Percentiles rank a stretch among this genome's conserved stretches.
Evolutionary conservation across 73 alveolate species (phyloP).

Genomic region (Breviolum minutum): DNA sequence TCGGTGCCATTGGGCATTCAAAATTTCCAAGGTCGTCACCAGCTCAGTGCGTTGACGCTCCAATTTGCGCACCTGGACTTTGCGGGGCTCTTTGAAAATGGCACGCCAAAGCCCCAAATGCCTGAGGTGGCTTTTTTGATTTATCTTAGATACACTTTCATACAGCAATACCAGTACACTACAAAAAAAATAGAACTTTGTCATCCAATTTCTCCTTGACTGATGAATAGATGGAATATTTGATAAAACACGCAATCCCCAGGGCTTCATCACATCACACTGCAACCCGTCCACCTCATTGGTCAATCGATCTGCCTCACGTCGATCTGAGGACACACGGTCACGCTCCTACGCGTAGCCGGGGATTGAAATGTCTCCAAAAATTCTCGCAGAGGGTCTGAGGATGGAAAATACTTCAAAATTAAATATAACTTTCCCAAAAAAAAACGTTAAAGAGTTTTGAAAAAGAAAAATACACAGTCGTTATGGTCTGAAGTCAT

Average conservation of each 20-base stretch:
- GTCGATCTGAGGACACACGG: conserved; percentile 95
- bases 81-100: too few relatives aligned
- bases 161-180: too few relatives aligned
- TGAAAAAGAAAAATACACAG: too few relatives aligned
- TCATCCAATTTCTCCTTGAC: neutral
- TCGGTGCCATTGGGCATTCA: neutral
- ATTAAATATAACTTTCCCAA: neutral
- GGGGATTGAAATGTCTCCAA: too few relatives aligned
- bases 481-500: too few relatives aligned
- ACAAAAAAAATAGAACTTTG: too few relatives aligned
- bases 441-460: neutral
- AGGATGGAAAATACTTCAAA: too few relatives aligned
- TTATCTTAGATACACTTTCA: too few relatives aligned
- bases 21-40: conserved; percentile 80
- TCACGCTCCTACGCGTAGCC: conserved; percentile 61
- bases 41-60: conserved; percentile 98
- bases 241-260: neutral
- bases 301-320: conserved; percentile 98
- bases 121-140: too few relatives aligned
- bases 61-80: conserved; percentile 96
- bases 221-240: neutral
- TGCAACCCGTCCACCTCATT: conserved; percentile 95
- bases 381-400: too few relatives aligned
- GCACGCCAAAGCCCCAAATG: too few relatives aligned
- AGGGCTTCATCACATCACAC: neutral